Percentiles rank a stretch among this genome's conserved stretches.
Conservation (phyloP, 2,329 filamentous ascomycete genomes). For the Xylariaceae sp. region DNA sequence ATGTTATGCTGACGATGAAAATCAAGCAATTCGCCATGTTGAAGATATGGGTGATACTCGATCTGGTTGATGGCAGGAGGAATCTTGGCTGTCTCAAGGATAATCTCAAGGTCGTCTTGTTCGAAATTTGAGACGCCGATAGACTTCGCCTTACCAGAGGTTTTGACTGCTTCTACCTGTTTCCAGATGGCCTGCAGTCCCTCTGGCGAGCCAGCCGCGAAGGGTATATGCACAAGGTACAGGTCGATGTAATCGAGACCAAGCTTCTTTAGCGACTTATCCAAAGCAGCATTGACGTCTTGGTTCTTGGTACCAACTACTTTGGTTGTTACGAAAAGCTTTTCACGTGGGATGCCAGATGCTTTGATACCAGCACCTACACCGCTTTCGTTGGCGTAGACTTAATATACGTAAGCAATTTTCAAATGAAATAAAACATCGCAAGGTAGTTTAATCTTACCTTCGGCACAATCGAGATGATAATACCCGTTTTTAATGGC, state of each 20-base stretch:
- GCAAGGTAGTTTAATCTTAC: too few species aligned
- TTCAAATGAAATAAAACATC: too few species aligned
- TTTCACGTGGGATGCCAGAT: slow-evolving; percentile 63
- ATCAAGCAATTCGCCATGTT: slow-evolving; percentile 61
- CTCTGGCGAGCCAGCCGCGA: slow-evolving; percentile 49
- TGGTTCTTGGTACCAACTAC: slow-evolving; percentile 43
- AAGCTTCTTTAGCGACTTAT: slow-evolving; percentile 65
- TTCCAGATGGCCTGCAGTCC: slow-evolving; percentile 63
- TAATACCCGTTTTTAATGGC: slow-evolving; percentile 70
- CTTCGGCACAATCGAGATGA: slow-evolving; percentile 76
- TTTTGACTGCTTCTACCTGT: slow-evolving; percentile 66
- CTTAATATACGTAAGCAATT: slow-evolving; percentile 38
- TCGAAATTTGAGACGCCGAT: slow-evolving; percentile 82
- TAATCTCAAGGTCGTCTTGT: slow-evolving; percentile 55
- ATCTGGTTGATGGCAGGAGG: slow-evolving; percentile 77
- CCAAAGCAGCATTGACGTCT: slow-evolving; percentile 54
- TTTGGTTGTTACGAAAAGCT: slow-evolving; percentile 71
- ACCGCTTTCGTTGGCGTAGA: slow-evolving; percentile 68
- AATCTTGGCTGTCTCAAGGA: slow-evolving; percentile 62
- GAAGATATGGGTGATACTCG: slow-evolving; percentile 77
- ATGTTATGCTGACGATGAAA: slow-evolving; percentile 63
- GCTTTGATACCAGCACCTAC: slow-evolving; percentile 72
- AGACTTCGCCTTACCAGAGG: slow-evolving; percentile 64
- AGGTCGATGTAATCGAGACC: slow-evolving; percentile 73
- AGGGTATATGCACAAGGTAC: slow-evolving; percentile 67